Evolutionary conservation across 1,139 yeast species (phyloP), one percentile per base, ranked within the genome.

Genomic region (Lodderomyces beijingensis): DNA sequence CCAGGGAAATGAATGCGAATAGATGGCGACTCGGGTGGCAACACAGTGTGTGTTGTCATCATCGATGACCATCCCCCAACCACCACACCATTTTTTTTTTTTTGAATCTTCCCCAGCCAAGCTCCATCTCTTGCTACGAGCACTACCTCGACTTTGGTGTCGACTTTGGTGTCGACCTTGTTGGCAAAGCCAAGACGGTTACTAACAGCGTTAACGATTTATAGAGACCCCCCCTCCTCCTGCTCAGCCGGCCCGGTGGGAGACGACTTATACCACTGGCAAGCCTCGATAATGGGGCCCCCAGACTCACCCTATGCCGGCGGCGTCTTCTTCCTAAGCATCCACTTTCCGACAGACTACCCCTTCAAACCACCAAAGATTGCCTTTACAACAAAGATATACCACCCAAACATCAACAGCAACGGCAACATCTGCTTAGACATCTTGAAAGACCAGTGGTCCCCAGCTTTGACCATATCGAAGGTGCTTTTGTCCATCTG

Each of bases 161-260:
- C n/a, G n/a, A n/a, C n/a, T n/a, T n/a, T n/a, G n/a, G n/a, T n/a
- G n/a, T n/a, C n/a, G n/a, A n/a, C n/a, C n/a, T n/a, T n/a, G n/a
- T n/a, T n/a, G n/a, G n/a, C n/a, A n/a, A n/a, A n/a, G n/a, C n/a
- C n/a, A n/a, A n/a, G n/a, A n/a, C n/a, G n/a, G n/a, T n/a, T n/a
- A n/a, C n/a, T n/a, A n/a, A n/a, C n/a, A n/a, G n/a, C n/a, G n/a
- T n/a, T n/a, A n/a, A n/a, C n/a, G n/a, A 27, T 38, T 22, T 40
- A 30, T 41, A 86, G 95, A 75, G 99, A 91, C 61, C 99, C 98
- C 45, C 98, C 98, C 54, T 86, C 97, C 40, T 88, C 96, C 32
- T 93, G 98, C 66, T 88, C 97, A 26, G 98, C 98, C 8, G 99
- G 98, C 33, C 99, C 99, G 51, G 94, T 87, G 33, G 96, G 96